A percentile compares a stretch with the other conserved stretches of the same genome.
These are phyloP conservation scores for Annulohypoxylon nitens DNA, from an alignment of 495 filamentous ascomycete genomes.

Conservation along the genomic window DNA sequence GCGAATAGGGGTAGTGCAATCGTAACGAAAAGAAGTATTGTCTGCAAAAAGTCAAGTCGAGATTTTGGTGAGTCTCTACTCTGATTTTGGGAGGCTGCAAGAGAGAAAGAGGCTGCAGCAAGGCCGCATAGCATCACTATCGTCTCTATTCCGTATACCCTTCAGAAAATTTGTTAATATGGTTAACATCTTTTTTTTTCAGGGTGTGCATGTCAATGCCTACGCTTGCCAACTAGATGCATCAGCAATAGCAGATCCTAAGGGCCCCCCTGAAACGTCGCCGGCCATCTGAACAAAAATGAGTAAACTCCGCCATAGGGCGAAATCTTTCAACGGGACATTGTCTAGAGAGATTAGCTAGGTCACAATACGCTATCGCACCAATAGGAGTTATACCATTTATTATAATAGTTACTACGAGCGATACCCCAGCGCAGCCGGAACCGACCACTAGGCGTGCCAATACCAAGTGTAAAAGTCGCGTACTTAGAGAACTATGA, in stretches of 20 bases:
- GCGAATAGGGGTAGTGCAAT: constrained; percentile 15
- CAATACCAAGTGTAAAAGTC: neutral
- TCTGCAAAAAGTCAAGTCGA: constrained; percentile 4
- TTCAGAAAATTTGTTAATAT: constrained; percentile 1
- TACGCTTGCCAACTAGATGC: constrained; percentile 15
- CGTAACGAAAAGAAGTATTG: constrained; percentile 1
- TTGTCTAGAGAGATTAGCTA: constrained; percentile 8
- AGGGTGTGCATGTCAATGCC: neutral
- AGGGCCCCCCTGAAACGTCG: constrained; percentile 1
- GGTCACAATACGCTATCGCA: neutral
- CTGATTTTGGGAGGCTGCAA: neutral
- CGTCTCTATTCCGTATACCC: constrained; percentile 14
- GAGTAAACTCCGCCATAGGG: constrained; percentile 12
- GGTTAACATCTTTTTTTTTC: neutral
- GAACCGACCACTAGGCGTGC: constrained; percentile 7
- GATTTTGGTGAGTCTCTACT: constrained; percentile 2
- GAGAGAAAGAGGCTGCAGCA: constrained; percentile 1
- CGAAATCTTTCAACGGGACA: constrained; percentile 11
- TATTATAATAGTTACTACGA: constrained; percentile 21
- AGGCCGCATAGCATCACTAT: constrained; percentile 12
- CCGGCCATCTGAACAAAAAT: constrained; percentile 20
- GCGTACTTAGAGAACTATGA: constrained; percentile 14
- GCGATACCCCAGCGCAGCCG: constrained; percentile 4
- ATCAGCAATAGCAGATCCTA: constrained; percentile 17
- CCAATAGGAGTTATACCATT: neutral